phyloP scores from a whole-genome alignment of 768 basidiomycete species.

The Lentinus brumalis region DNA sequence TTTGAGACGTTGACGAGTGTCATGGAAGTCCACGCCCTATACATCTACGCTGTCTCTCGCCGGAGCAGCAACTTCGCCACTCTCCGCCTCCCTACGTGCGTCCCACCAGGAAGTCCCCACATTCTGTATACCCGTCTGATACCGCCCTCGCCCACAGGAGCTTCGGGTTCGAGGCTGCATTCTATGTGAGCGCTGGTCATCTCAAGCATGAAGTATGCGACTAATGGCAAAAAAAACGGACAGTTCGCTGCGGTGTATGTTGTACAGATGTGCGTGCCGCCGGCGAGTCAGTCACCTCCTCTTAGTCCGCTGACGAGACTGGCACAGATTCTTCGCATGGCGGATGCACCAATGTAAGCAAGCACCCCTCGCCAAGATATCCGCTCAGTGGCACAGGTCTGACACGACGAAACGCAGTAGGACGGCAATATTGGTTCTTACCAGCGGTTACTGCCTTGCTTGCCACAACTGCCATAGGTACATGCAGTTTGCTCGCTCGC shows the following conservation, averaged over 20 bases:
- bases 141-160: neutral
- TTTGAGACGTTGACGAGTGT: conserved; percentile 16
- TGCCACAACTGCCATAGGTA: conserved; percentile 5
- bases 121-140: neutral
- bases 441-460: conserved; percentile 2
- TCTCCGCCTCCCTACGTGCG: conserved; percentile 10
- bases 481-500: neutral
- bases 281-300: too few relatives aligned
- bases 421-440: conserved; percentile 7
- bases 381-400: neutral
- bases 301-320: too few relatives aligned
- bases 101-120: neutral
- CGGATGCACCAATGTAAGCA: conserved; percentile 10
- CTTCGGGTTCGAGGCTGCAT: conserved; percentile 9
- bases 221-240: too few relatives aligned
- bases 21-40: conserved; percentile 7
- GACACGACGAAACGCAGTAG: neutral
- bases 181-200: conserved; percentile 5
- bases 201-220: neutral
- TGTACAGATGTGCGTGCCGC: conserved; percentile 12
- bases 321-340: conserved; percentile 4
- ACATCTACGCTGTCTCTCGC: conserved; percentile 12
- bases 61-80: conserved; percentile 4
- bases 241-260: conserved; percentile 13
- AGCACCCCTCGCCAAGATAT: neutral